A percentile compares a stretch with the other conserved stretches of the same genome.
These are phyloP conservation scores for Xerocomellus dryophilus DNA, from an alignment of 768 basidiomycete genomes.

Conservation along the genomic window DNA sequence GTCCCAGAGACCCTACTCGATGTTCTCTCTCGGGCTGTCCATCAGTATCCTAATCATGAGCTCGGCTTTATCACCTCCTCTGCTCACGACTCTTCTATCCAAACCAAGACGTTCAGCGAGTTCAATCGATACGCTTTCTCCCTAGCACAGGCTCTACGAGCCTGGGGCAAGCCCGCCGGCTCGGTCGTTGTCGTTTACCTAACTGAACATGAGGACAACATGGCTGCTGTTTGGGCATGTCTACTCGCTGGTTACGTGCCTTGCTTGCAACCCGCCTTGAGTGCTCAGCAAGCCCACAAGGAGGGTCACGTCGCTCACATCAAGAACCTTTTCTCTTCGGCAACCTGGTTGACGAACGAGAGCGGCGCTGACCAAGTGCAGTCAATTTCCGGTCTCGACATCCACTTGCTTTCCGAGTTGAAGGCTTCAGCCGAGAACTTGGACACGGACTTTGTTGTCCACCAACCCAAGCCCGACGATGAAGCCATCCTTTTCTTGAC, in stretches of 20 bases:
- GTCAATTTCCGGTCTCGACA: slow-evolving; percentile 24
- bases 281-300: slow-evolving; percentile 33
- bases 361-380: slow-evolving; percentile 25
- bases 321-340: slow-evolving; percentile 28
- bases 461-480: slow-evolving; percentile 24
- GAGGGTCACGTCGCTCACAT: slow-evolving; percentile 30
- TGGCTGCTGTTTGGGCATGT: slow-evolving; percentile 33
- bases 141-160: slow-evolving; percentile 20
- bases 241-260: slow-evolving; percentile 19
- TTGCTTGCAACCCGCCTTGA: slow-evolving; percentile 28
- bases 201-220: slow-evolving; percentile 34
- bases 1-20: slow-evolving; percentile 23
- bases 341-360: slow-evolving; percentile 33
- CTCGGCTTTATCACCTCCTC: slow-evolving; percentile 23
- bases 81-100: slow-evolving; percentile 17
- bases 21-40: slow-evolving; percentile 19
- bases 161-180: slow-evolving; percentile 25
- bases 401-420: slow-evolving; percentile 25
- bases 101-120: slow-evolving; percentile 23
- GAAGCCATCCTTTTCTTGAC: slow-evolving; percentile 38
- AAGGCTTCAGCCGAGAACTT: slow-evolving; percentile 12
- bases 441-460: slow-evolving; percentile 16
- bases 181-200: slow-evolving; percentile 29
- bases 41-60: slow-evolving; percentile 23
- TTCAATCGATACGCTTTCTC: slow-evolving; percentile 17